Conservation (phyloP, 2,329 filamentous ascomycete species). For the Drechslera avenae region DNA sequence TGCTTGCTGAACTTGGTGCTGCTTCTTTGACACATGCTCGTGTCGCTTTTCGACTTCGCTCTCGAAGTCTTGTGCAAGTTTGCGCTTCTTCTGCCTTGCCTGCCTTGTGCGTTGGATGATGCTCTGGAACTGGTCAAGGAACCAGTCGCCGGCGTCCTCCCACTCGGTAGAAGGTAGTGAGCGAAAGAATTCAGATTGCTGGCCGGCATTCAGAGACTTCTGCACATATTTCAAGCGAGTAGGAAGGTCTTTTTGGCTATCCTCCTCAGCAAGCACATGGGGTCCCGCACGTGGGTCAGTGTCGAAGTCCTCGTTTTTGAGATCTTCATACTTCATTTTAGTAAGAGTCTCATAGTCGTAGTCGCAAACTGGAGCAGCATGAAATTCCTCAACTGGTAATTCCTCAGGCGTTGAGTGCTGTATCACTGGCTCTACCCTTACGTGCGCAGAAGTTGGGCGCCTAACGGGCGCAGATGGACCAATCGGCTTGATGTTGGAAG, state of each 20-base stretch:
- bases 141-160: slow-evolving; percentile 67
- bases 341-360: slow-evolving; percentile 54
- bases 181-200: slow-evolving; percentile 58
- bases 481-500: not conserved
- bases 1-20: slow-evolving; percentile 55
- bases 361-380: slow-evolving; percentile 41
- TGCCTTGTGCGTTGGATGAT: slow-evolving; percentile 59
- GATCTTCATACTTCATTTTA: slow-evolving; percentile 54
- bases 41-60: slow-evolving; percentile 60
- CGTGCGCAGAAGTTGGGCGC: slow-evolving; percentile 2
- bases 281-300: slow-evolving; percentile 31
- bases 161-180: slow-evolving; percentile 61
- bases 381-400: slow-evolving; percentile 9
- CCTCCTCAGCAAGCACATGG: slow-evolving; percentile 28
- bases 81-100: slow-evolving; percentile 59
- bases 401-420: slow-evolving; percentile 14
- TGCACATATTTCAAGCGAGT: slow-evolving; percentile 39
- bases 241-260: slow-evolving; percentile 31
- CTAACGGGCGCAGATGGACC: slow-evolving; percentile 5
- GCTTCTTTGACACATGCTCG: slow-evolving; percentile 56
- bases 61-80: slow-evolving; percentile 60
- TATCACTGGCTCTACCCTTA: slow-evolving; percentile 10
- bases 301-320: slow-evolving; percentile 59
- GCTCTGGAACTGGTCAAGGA: slow-evolving; percentile 60
- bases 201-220: slow-evolving; percentile 29